phyloP scores from a whole-genome alignment of 495 filamentous ascomycete genomes.

The Penicillium waksmanii region DNA sequence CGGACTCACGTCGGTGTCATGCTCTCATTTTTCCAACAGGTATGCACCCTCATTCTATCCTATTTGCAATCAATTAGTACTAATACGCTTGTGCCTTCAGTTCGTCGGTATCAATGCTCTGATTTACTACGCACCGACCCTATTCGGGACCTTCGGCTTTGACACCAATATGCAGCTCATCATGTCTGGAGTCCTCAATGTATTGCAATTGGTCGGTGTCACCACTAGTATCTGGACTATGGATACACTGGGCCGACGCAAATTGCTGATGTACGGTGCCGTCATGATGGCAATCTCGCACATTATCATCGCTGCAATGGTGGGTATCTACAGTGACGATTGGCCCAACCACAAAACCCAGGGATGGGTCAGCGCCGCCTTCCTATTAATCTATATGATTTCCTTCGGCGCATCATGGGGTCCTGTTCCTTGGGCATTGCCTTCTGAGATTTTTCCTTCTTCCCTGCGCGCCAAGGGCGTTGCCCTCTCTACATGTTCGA shows the following conservation, averaged over 20 bases:
- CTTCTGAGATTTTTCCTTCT: conserved; percentile 52
- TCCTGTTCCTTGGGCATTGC: conserved; percentile 51
- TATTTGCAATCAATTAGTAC: not conserved
- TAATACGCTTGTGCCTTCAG: conserved; percentile 21
- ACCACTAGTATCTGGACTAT: conserved; percentile 53
- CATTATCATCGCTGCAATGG: conserved; percentile 54
- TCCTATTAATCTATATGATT: conserved; percentile 53
- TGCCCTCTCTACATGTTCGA: conserved; percentile 55
- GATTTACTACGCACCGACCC: conserved; percentile 60
- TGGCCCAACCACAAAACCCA: conserved; percentile 48
- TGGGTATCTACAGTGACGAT: conserved; percentile 45
- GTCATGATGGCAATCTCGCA: conserved; percentile 53
- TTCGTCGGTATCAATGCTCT: conserved; percentile 56
- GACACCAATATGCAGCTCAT: conserved; percentile 58
- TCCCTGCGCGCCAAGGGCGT: conserved; percentile 57
- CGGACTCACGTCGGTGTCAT: conserved; percentile 58
- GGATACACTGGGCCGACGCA: conserved; percentile 51
- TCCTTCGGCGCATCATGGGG: conserved; percentile 54
- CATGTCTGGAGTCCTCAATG: conserved; percentile 62
- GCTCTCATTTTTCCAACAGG: conserved; percentile 61
- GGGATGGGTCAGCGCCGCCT: conserved; percentile 54
- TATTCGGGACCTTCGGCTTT: conserved; percentile 63
- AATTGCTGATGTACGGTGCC: conserved; percentile 49
- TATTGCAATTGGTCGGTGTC: conserved; percentile 55
- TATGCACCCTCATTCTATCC: conserved; percentile 11